These are phyloP conservation scores for Aspergillus texensis DNA, from an alignment of 2,329 filamentous ascomycete genomes.

Conservation along the genomic window DNA sequence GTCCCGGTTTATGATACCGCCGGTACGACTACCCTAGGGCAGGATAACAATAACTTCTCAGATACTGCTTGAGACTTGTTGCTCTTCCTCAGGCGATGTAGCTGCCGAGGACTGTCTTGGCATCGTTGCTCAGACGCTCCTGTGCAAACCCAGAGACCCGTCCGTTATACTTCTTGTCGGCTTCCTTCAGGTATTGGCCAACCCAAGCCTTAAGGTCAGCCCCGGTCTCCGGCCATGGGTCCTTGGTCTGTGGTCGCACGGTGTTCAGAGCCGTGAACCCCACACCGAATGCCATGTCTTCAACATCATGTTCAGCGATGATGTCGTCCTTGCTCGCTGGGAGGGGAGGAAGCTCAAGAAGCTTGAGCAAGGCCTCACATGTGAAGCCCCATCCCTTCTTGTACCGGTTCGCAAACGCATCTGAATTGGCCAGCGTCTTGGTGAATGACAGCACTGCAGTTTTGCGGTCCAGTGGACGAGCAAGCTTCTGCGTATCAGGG, in stretches of 20 bases:
- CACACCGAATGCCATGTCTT: constrained; percentile 92
- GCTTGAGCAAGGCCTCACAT: constrained; percentile 82
- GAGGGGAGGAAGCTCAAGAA: constrained; percentile 86
- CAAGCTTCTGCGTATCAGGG: constrained; percentile 83
- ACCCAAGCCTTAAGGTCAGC: constrained; percentile 83
- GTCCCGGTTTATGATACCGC: neutral
- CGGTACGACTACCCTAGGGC: neutral
- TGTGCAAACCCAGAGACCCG: constrained; percentile 71
- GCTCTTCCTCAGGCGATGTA: constrained; percentile 46
- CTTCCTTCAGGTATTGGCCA: constrained; percentile 73
- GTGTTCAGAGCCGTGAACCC: constrained; percentile 94
- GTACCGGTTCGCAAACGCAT: constrained; percentile 79
- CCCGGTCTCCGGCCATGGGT: constrained; percentile 83
- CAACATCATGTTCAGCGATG: constrained; percentile 85
- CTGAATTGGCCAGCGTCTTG: constrained; percentile 85
- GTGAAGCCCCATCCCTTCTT: constrained; percentile 90
- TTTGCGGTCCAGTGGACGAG: constrained; percentile 87
- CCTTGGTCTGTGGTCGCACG: constrained; percentile 71
- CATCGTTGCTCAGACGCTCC: constrained; percentile 68
- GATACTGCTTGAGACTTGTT: neutral
- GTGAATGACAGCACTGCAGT: constrained; percentile 90
- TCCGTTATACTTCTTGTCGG: constrained; percentile 73
- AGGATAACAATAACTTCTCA: neutral
- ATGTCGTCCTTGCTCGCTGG: constrained; percentile 71
- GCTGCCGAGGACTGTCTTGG: constrained; percentile 49